These are phyloP conservation scores for Amanita exitialis DNA, from an alignment of 768 basidiomycete genomes.

Conservation along the genomic window DNA sequence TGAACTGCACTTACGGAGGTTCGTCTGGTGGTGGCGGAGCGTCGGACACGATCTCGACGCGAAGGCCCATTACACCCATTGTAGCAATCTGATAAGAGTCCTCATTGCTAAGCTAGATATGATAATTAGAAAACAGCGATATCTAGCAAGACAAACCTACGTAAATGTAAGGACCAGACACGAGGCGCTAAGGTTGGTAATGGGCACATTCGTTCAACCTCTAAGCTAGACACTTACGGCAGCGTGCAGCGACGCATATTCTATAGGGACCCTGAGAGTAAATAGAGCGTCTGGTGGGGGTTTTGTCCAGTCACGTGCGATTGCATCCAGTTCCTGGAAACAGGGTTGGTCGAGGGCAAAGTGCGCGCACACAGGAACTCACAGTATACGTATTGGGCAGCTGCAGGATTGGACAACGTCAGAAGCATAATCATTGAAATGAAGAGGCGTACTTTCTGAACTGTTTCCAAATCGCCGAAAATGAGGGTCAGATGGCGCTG, in stretches of 20 bases:
- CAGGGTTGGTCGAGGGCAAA: conserved; percentile 6
- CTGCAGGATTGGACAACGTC: conserved; percentile 23
- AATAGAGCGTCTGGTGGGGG: conserved; percentile 75
- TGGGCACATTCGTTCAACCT: conserved; percentile 12
- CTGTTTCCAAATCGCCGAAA: conserved; percentile 81
- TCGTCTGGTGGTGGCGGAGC: conserved; percentile 79
- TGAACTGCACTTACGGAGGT: conserved; percentile 51
- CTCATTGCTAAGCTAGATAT: conserved; percentile 63
- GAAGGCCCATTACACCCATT: conserved; percentile 70
- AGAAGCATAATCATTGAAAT: conserved; percentile 5
- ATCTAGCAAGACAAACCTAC: conserved; percentile 28
- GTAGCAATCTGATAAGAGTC: conserved; percentile 87
- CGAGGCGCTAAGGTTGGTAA: conserved; percentile 45
- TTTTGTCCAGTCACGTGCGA: conserved; percentile 80
- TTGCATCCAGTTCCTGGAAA: conserved; percentile 64
- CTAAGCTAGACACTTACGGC: conserved; percentile 41
- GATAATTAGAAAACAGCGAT: conserved; percentile 9
- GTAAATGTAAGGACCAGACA: conserved; percentile 78
- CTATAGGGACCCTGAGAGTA: conserved; percentile 74
- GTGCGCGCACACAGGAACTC: conserved; percentile 16
- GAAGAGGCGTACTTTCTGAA: conserved; percentile 45
- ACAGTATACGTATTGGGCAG: conserved; percentile 62
- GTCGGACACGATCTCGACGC: conserved; percentile 82
- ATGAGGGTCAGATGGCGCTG: conserved; percentile 75
- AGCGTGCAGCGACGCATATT: conserved; percentile 77